phyloP scores from a whole-genome alignment of 73 alveolate genomes.

The Symbiodinium pilosum region DNA sequence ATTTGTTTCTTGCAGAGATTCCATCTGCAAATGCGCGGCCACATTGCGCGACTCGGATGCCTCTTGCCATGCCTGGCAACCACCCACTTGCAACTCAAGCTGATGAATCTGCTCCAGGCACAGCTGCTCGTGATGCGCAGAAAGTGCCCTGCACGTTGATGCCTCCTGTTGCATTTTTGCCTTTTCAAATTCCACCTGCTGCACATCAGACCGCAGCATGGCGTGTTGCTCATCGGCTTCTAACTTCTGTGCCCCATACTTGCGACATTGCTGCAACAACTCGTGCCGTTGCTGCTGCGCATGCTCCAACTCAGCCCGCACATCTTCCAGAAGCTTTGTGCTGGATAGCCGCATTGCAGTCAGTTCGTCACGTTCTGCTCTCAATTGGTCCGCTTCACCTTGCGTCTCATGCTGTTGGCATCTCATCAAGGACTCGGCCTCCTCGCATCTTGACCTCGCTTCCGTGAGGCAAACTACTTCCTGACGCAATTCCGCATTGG shows the following conservation, averaged over 20 bases:
- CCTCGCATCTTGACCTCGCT: not conserved
- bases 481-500: not conserved
- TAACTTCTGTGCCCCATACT: too few relatives aligned
- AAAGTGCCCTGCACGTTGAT: not conserved
- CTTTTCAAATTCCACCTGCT: not conserved
- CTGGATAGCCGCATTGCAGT: not conserved
- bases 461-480: not conserved
- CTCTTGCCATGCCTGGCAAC: not conserved
- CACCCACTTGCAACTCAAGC: not conserved
- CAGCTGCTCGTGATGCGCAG: not conserved
- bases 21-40: not conserved
- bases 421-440: not conserved
- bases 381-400: not conserved
- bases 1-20: not conserved
- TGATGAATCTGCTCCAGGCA: not conserved
- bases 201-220: not conserved
- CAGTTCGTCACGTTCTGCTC: not conserved
- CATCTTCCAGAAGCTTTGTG: not conserved
- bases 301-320: not conserved
- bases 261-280: too few relatives aligned
- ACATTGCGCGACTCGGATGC: not conserved
- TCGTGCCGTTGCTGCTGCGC: not conserved
- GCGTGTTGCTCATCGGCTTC: not conserved
- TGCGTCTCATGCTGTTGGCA: not conserved
- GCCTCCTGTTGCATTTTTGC: not conserved